Base-by-base conservation (phyloP, 2,329 filamentous ascomycete genomes). In the Myriosclerotinia duriaeana region DNA sequence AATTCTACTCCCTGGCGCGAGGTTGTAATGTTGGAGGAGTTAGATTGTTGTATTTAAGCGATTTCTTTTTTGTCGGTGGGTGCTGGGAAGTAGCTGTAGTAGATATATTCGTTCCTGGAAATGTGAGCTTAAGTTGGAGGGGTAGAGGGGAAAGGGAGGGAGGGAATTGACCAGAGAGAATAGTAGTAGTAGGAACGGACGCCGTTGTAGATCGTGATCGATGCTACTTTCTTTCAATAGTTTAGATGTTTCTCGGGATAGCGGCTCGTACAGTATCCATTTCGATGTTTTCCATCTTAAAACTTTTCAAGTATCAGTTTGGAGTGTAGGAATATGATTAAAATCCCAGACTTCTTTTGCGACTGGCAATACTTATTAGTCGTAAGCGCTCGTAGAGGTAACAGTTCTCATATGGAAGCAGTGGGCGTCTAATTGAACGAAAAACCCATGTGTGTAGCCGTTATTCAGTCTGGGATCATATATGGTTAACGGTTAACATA, bases 171-270 rank as follows among this genome's bases (percentile, higher is more conserved):
- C 85, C 85, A 87, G 26, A 87, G 78, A 44, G 81, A 85, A 69
- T 87, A 80, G 71, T 88, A 87, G 74, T 87, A 87, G 71, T 87
- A 84, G 63, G 83, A 86, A 36, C 84, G 83, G 20, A 87, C 79
- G 69, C 87, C 84, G 70, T 88, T 87, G n/a, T n/a, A n/a, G n/a
- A n/a, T n/a, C n/a, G 73, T 87, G 85, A 68, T 81, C 79, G 77
- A 84, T 85, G n/a, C 74, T 75, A 15, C 73, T 67, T 12, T 71
- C 72, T 65, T 75, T 75, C 20, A 74, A 66, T 22, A 53, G 34
- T 59, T 46, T 46, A 2, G 53, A 54, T 34, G 15, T 20, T 22
- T 38, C 53, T 54, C 26, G 26, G 2, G 26, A 26, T 26, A 26
- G 26, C 3, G 26, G 26, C 26, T 26, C n/a, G 3, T 38, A n/a